These are phyloP conservation scores for Podospora anserina DNA, from an alignment of 495 filamentous ascomycete species.

Conservation along the genomic window DNA sequence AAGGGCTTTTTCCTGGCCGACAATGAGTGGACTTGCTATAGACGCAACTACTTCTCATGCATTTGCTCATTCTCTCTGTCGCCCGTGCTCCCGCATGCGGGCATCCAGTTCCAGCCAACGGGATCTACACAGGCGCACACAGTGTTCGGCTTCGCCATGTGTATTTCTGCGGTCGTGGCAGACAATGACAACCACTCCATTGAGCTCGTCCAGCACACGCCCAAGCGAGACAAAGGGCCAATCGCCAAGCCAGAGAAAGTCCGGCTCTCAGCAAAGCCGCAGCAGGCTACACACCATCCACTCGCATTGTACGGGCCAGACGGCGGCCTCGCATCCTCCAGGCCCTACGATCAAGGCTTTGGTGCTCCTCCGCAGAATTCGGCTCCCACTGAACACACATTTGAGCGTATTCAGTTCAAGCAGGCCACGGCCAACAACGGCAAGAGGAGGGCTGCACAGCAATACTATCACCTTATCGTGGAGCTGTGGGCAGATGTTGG, in stretches of 20 bases:
- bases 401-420: constrained; percentile 96
- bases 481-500: constrained; percentile 81
- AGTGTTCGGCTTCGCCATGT: constrained; percentile 72
- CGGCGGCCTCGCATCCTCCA: constrained; percentile 38
- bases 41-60: constrained; percentile 91
- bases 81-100: constrained; percentile 40
- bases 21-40: constrained; percentile 91
- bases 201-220: constrained; percentile 90
- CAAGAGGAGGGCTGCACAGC: constrained; percentile 84
- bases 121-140: constrained; percentile 43
- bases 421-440: constrained; percentile 95
- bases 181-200: constrained; percentile 71
- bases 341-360: constrained; percentile 41
- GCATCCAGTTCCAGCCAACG: constrained; percentile 40
- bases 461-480: constrained; percentile 89
- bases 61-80: constrained; percentile 74
- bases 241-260: constrained; percentile 73
- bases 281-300: constrained; percentile 46
- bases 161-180: constrained; percentile 83
- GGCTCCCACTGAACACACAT: constrained; percentile 61
- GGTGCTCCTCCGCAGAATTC: constrained; percentile 36
- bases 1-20: constrained; percentile 89
- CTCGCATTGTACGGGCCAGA: constrained; percentile 36
- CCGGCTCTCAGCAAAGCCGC: constrained; percentile 63
- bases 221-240: constrained; percentile 90